Evolutionary conservation across 495 filamentous ascomycete genomes (phyloP).

Genomic region (Annulohypoxylon stygium): DNA sequence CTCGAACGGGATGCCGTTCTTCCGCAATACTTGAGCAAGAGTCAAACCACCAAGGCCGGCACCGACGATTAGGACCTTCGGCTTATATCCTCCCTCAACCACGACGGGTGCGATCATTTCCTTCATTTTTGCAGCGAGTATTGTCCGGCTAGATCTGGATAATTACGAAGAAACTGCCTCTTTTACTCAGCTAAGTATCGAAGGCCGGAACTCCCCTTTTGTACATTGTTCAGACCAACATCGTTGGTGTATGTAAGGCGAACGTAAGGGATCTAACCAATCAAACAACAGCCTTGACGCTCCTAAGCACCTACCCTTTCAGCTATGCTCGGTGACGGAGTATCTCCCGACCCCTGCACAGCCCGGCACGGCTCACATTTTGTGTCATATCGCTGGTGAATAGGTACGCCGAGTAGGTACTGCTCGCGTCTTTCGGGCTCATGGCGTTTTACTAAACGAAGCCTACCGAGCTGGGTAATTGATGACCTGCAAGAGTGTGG

Average conservation of each 20-base stretch:
- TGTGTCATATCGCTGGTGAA: neutral
- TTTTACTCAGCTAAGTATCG: slow-evolving; percentile 1
- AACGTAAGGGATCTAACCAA: slow-evolving; percentile 12
- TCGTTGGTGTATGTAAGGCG: neutral
- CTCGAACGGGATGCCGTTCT: slow-evolving; percentile 63
- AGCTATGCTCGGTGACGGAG: slow-evolving; percentile 36
- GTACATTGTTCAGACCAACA: slow-evolving; percentile 5
- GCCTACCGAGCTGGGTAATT: neutral
- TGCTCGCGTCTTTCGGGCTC: slow-evolving; percentile 1
- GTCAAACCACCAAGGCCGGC: slow-evolving; percentile 65
- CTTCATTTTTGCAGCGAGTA: slow-evolving; percentile 27
- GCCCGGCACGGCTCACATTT: too few relatives aligned
- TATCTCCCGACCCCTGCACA: slow-evolving; percentile 30
- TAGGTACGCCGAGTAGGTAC: neutral
- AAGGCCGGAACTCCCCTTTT: slow-evolving; percentile 24
- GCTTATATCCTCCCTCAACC: slow-evolving; percentile 36
- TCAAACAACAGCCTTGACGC: slow-evolving; percentile 6
- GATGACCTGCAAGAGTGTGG: neutral
- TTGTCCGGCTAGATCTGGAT: neutral
- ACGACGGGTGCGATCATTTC: slow-evolving; percentile 36
- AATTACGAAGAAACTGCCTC: slow-evolving; percentile 3
- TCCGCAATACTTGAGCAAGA: slow-evolving; percentile 66
- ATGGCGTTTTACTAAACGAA: neutral
- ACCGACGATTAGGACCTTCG: slow-evolving; percentile 61
- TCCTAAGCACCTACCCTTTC: neutral